These are phyloP conservation scores for Spathaspora passalidarum DNA, from an alignment of 805 yeast species.

Conservation along the genomic window DNA sequence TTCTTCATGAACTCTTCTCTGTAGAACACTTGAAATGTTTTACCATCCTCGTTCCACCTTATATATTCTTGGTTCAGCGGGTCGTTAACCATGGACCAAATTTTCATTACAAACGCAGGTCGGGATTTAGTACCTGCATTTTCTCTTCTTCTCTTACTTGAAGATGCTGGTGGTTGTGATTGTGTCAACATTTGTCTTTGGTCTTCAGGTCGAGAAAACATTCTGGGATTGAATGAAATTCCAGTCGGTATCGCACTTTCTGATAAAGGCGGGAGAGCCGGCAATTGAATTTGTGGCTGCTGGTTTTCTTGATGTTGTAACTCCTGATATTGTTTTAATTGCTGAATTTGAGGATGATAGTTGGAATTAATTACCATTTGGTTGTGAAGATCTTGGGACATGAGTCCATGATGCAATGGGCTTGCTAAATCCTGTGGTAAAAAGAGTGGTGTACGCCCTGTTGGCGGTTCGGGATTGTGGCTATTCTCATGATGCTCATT, in stretches of 20 bases:
- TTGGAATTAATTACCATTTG: conserved; percentile 1
- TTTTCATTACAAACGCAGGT: conserved; percentile 89
- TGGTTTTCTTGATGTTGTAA: conserved; percentile 1
- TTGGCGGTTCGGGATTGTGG: conserved; percentile 3
- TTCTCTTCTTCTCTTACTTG: conserved; percentile 23
- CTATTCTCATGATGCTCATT: background rate
- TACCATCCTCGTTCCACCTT: conserved; percentile 83
- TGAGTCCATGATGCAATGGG: conserved; percentile 4
- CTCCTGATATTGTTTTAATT: conserved; percentile 1
- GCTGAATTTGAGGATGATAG: conserved; percentile 1
- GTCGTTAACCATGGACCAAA: conserved; percentile 96
- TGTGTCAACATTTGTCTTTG: background rate
- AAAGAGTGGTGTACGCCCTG: conserved; percentile 11
- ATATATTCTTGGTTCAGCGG: conserved; percentile 64
- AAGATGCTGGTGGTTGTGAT: background rate
- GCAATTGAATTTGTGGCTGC: conserved; percentile 12
- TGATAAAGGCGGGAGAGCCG: conserved; percentile 28
- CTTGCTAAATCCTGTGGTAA: conserved; percentile 1
- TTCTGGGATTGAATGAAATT: conserved; percentile 15
- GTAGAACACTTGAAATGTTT: conserved; percentile 78
- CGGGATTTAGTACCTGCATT: conserved; percentile 47
- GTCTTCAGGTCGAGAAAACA: conserved; percentile 8
- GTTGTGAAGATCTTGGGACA: conserved; percentile 7
- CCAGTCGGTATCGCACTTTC: conserved; percentile 27
- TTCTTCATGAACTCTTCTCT: conserved; percentile 81